phyloP scores from a whole-genome alignment of 208 protist genomes.

The Herpetomonas muscarum region DNA sequence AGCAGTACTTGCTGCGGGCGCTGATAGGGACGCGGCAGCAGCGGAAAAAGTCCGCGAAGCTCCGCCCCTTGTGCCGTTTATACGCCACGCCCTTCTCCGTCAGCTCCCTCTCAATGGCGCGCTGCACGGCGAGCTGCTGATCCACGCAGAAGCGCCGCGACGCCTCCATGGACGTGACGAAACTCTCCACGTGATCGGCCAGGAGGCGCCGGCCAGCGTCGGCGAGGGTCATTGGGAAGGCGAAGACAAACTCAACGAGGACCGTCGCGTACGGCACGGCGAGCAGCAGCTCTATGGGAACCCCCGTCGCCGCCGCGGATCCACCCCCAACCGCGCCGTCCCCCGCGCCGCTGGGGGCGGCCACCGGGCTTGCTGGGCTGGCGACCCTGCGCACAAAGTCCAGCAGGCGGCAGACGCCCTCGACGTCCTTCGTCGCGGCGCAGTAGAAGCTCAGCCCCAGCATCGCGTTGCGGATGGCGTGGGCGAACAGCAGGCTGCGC shows the following conservation, averaged over 20 bases:
- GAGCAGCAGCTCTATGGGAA: conserved; percentile 32
- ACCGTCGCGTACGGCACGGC: conserved; percentile 50
- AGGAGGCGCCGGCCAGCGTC: background rate
- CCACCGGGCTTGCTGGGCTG: background rate
- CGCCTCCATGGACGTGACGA: background rate
- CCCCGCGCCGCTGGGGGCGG: background rate
- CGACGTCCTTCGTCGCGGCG: conserved; percentile 26
- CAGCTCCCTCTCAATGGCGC: conserved; percentile 10
- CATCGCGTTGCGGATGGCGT: conserved; percentile 24
- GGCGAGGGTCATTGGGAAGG: background rate
- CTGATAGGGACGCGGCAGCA: conserved; percentile 15
- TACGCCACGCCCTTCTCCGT: conserved; percentile 7
- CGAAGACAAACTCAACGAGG: conserved; percentile 60
- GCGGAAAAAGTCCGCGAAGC: conserved; percentile 36
- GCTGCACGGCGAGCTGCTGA: conserved; percentile 10
- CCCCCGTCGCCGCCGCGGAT: conserved; percentile 2
- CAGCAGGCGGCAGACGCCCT: conserved; percentile 17
- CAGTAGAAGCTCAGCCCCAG: conserved; percentile 38
- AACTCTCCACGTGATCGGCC: background rate
- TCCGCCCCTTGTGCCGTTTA: conserved; percentile 22
- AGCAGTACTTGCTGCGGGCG: conserved; percentile 6
- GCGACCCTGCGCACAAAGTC: background rate
- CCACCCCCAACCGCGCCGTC: background rate
- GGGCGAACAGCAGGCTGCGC: conserved; percentile 21
- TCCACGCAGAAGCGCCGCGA: conserved; percentile 21